These are phyloP conservation scores for Ogataea henricii DNA, from an alignment of 805 yeast species.

Conservation along the genomic window DNA sequence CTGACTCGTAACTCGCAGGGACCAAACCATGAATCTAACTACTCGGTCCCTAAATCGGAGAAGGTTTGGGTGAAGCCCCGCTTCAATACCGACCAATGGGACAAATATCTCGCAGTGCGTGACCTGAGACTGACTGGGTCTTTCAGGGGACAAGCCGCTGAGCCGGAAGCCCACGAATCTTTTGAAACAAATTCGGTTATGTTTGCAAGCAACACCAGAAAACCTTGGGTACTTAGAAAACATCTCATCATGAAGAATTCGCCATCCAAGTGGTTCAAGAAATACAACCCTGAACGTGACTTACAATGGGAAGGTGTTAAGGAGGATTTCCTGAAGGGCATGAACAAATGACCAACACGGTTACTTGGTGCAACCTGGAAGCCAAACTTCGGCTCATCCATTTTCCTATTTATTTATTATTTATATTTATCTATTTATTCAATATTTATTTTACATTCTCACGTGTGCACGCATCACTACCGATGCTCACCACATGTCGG, in stretches of 20 bases:
- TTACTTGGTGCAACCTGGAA: too few relatives aligned
- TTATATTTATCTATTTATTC: conserved; percentile 17
- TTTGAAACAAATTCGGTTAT: conserved; percentile 68
- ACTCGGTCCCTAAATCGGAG: conserved; percentile 42
- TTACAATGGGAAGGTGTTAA: conserved; percentile 36
- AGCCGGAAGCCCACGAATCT: conserved; percentile 70
- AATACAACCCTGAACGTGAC: conserved; percentile 36
- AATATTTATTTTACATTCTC: conserved; percentile 16
- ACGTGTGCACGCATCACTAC: neutral
- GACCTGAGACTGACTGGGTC: conserved; percentile 78
- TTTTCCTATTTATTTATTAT: conserved; percentile 6
- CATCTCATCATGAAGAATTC: conserved; percentile 42
- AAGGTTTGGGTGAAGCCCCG: conserved; percentile 57
- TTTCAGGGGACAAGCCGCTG: conserved; percentile 65
- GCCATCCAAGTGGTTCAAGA: conserved; percentile 39
- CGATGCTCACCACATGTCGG: neutral
- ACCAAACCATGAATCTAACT: conserved; percentile 37
- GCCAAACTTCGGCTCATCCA: too few relatives aligned
- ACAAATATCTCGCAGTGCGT: conserved; percentile 61
- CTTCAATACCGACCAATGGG: conserved; percentile 55
- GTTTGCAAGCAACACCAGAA: conserved; percentile 34
- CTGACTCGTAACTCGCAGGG: conserved; percentile 38
- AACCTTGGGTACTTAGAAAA: conserved; percentile 41
- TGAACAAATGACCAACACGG: conserved; percentile 38
- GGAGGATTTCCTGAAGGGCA: conserved; percentile 38